Percentiles rank a stretch among this genome's conserved stretches.
These are phyloP conservation scores for Glaciozyma martinii DNA, from an alignment of 768 basidiomycete genomes.

Conservation along the genomic window DNA sequence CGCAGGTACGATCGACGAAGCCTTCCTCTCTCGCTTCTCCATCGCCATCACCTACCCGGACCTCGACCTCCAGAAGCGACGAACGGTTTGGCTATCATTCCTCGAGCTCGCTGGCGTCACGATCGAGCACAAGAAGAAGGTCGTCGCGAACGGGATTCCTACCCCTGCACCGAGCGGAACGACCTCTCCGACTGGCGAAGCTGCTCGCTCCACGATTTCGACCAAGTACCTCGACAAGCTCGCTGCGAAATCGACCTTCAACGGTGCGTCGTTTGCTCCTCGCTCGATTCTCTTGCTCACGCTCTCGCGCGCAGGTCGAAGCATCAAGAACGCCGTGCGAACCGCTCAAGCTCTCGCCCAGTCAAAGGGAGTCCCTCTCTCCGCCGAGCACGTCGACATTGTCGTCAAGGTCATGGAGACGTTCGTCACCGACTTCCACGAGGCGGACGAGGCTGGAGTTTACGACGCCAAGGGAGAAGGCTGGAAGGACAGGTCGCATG, in stretches of 20 bases:
- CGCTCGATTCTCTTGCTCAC: background rate
- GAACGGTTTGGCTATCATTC: slow-evolving; percentile 59
- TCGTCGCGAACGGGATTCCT: background rate
- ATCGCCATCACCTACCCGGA: slow-evolving; percentile 53
- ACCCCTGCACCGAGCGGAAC: background rate
- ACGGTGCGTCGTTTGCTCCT: slow-evolving; percentile 47
- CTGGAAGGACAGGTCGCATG: slow-evolving; percentile 1
- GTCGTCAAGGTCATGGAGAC: slow-evolving; percentile 36
- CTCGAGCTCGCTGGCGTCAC: slow-evolving; percentile 42
- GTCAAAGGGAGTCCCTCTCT: slow-evolving; percentile 46
- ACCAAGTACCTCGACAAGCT: slow-evolving; percentile 46
- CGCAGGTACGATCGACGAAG: slow-evolving; percentile 51
- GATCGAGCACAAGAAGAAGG: slow-evolving; percentile 6
- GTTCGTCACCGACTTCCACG: slow-evolving; percentile 9
- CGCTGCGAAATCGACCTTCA: slow-evolving; percentile 47
- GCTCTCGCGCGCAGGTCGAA: background rate
- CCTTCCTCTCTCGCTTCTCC: slow-evolving; percentile 52
- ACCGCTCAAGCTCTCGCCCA: slow-evolving; percentile 56
- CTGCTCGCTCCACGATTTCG: slow-evolving; percentile 36
- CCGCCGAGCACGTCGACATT: slow-evolving; percentile 50
- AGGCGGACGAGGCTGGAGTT: slow-evolving; percentile 16
- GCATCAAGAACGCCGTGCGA: slow-evolving; percentile 58
- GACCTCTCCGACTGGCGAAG: background rate
- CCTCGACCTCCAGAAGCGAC: slow-evolving; percentile 49
- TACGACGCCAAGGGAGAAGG: slow-evolving; percentile 17